phyloP scores from a whole-genome alignment of 345 rosid species.

The Camelina neglecta region DNA sequence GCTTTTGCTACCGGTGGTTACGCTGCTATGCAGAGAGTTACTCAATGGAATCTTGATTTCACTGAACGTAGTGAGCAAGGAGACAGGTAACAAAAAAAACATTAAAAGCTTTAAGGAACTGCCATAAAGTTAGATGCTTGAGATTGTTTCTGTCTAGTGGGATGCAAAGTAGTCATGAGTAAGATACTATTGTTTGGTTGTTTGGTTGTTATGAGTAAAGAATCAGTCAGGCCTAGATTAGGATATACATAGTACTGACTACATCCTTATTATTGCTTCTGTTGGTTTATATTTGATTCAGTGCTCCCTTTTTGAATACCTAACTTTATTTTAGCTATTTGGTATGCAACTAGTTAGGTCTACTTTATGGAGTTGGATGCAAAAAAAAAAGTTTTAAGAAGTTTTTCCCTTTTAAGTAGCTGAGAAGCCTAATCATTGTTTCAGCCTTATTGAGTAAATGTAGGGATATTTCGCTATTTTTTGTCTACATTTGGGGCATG shows the following conservation, averaged over 20 bases:
- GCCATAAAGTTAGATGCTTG: background rate
- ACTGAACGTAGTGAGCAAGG: slow-evolving; percentile 71
- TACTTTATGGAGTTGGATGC: background rate
- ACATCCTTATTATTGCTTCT: slow-evolving; percentile 7
- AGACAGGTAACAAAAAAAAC: slow-evolving; percentile 51
- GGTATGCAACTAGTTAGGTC: slow-evolving; percentile 26
- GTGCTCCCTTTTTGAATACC: slow-evolving; percentile 28
- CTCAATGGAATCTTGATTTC: slow-evolving; percentile 84
- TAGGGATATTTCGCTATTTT: background rate
- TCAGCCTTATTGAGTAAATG: slow-evolving; percentile 6
- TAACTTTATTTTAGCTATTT: slow-evolving; percentile 19
- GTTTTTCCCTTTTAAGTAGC: slow-evolving; percentile 7
- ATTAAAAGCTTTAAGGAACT: background rate
- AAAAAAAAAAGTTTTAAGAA: background rate
- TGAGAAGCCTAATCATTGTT: slow-evolving; percentile 23
- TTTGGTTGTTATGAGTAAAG: background rate
- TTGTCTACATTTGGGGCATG: slow-evolving; percentile 20
- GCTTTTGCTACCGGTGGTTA: slow-evolving; percentile 87
- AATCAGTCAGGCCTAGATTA: background rate
- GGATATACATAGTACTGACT: background rate
- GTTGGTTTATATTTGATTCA: slow-evolving; percentile 30
- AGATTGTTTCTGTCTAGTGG: slow-evolving; percentile 13
- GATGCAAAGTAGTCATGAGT: background rate
- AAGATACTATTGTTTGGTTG: slow-evolving; percentile 5
- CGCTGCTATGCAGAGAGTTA: slow-evolving; percentile 87